phyloP scores from a whole-genome alignment of 2,329 filamentous ascomycete species.

The Nannizziopsis arthrosporioides region DNA sequence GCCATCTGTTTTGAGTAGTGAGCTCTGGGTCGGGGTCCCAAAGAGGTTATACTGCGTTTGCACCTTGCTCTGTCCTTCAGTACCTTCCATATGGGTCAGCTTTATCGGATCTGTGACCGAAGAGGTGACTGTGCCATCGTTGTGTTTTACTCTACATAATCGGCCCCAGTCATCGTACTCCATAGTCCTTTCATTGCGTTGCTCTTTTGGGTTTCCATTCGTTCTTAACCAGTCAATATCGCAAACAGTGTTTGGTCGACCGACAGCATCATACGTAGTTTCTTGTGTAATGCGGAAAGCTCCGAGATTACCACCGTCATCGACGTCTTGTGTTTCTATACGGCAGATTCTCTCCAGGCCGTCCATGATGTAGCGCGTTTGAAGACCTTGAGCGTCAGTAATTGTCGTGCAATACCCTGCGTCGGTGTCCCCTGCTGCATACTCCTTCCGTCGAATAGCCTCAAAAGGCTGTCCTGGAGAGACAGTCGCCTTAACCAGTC shows the following conservation, averaged over 20 bases:
- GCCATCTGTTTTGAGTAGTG: neutral
- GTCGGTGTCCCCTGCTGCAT: neutral
- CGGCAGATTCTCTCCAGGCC: slow-evolving; percentile 5
- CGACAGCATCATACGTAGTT: neutral
- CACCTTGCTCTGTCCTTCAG: slow-evolving; percentile 9
- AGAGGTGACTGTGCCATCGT: slow-evolving; percentile 3
- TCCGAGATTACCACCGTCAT: neutral
- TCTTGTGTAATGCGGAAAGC: slow-evolving; percentile 13
- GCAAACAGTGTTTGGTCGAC: neutral
- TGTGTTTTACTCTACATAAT: slow-evolving; percentile 18
- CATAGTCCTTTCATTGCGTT: neutral
- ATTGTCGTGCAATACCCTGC: neutral
- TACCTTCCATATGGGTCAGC: slow-evolving; percentile 10
- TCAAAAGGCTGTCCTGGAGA: slow-evolving; percentile 3
- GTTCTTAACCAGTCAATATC: slow-evolving; percentile 6
- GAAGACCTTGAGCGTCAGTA: slow-evolving; percentile 3
- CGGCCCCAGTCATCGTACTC: slow-evolving; percentile 8
- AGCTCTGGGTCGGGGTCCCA: neutral
- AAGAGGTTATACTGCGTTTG: slow-evolving; percentile 3
- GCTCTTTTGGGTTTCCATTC: neutral
- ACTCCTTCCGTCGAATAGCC: slow-evolving; percentile 2
- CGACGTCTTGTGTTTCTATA: slow-evolving; percentile 2
- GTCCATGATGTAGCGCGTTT: slow-evolving; percentile 2
- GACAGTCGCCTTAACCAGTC: neutral
- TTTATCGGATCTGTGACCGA: slow-evolving; percentile 10